Conservation (phyloP, 768 basidiomycete species). For the Boletus huronensis region DNA sequence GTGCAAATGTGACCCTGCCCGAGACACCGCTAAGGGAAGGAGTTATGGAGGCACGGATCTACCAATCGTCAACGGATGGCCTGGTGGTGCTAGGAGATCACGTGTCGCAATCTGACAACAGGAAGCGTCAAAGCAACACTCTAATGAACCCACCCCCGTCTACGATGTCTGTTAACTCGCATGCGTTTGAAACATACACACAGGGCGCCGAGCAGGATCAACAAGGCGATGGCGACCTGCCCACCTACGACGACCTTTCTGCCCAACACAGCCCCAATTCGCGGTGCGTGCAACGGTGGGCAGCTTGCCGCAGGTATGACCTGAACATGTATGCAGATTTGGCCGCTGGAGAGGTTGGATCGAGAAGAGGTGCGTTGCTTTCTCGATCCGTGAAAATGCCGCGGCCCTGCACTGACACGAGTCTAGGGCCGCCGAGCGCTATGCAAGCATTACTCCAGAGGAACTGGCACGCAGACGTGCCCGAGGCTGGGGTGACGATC, state of each 20-base stretch:
- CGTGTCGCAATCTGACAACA: constrained; percentile 10
- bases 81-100: no score
- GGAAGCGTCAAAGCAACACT: no score
- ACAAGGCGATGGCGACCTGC: constrained; percentile 53
- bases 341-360: constrained; percentile 87
- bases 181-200: constrained; percentile 26
- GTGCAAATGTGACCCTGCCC: background rate
- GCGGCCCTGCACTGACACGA: constrained; percentile 1
- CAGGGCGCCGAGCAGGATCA: constrained; percentile 41
- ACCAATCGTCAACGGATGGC: background rate
- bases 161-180: constrained; percentile 21
- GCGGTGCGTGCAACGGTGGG: constrained; percentile 45
- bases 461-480: constrained; percentile 54
- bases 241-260: constrained; percentile 79
- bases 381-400: background rate
- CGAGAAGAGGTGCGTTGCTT: constrained; percentile 64
- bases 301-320: background rate
- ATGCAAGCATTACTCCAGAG: constrained; percentile 59
- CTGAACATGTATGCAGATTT: constrained; percentile 48
- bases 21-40: background rate
- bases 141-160: background rate
- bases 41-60: background rate
- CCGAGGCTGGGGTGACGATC: constrained; percentile 67
- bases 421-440: constrained; percentile 78
- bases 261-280: constrained; percentile 78